Percentiles rank a stretch among this genome's conserved stretches.
phyloP scores from a whole-genome alignment of 2,329 filamentous ascomycete species.

The Ophiobolus disseminans region DNA sequence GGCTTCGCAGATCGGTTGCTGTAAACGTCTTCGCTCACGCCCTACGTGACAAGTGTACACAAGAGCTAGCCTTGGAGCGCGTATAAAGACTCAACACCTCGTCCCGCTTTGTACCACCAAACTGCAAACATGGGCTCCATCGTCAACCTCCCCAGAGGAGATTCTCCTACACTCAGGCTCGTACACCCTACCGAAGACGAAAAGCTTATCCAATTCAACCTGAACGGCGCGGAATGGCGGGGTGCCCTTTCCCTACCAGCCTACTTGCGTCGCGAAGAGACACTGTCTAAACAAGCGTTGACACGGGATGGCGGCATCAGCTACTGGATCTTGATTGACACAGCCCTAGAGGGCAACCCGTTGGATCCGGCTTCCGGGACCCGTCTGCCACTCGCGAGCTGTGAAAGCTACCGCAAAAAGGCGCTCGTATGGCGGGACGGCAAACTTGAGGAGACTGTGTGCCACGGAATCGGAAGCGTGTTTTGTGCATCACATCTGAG shows the following conservation, averaged over 20 bases:
- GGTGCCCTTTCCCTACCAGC: slow-evolving; percentile 61
- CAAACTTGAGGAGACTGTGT: slow-evolving; percentile 62
- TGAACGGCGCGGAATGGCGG: slow-evolving; percentile 65
- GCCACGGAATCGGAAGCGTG: slow-evolving; percentile 82
- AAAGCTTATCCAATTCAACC: slow-evolving; percentile 58
- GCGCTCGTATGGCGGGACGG: slow-evolving; percentile 56
- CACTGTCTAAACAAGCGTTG: slow-evolving; percentile 59
- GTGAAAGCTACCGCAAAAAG: slow-evolving; percentile 62
- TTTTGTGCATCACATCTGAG: slow-evolving; percentile 73
- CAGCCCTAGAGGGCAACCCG: slow-evolving; percentile 40
- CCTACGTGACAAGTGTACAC: slow-evolving; percentile 10
- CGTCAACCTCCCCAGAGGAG: slow-evolving; percentile 53
- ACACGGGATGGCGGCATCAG: slow-evolving; percentile 64
- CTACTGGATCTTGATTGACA: slow-evolving; percentile 66
- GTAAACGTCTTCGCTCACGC: slow-evolving; percentile 2
- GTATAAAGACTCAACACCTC: neutral
- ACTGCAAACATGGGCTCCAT: slow-evolving; percentile 33
- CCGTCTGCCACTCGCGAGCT: slow-evolving; percentile 62
- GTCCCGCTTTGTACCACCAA: neutral
- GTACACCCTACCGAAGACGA: slow-evolving; percentile 63
- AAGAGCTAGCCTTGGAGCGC: neutral
- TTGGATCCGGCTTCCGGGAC: slow-evolving; percentile 45
- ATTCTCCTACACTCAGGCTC: slow-evolving; percentile 61
- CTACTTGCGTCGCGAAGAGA: slow-evolving; percentile 65
- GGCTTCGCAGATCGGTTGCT: neutral